Evolutionary conservation across 371 early-diverging fungal genomes (phyloP).

Genomic region (Rhizomucor miehei): DNA sequence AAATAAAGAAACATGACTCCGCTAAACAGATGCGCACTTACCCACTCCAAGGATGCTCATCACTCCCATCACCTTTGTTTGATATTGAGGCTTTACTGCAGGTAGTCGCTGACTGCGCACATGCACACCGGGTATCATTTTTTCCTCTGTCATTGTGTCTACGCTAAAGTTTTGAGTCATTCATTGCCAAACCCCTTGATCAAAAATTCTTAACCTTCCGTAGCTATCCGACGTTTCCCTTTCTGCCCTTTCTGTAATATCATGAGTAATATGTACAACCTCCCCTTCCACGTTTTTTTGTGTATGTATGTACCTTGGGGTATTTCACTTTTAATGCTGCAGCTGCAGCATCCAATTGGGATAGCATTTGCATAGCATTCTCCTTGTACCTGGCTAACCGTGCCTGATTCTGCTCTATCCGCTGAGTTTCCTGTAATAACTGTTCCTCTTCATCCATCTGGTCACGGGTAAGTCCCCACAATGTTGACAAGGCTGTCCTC

Average conservation of each 20-base stretch:
- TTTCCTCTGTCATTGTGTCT: slow-evolving; percentile 48
- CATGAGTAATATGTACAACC: background rate
- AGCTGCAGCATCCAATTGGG: slow-evolving; percentile 27
- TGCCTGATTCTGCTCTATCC: slow-evolving; percentile 76
- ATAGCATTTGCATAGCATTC: slow-evolving; percentile 54
- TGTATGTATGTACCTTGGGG: background rate
- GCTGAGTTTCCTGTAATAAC: slow-evolving; percentile 69
- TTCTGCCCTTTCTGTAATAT: too few relatives aligned
- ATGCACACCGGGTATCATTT: slow-evolving; percentile 75
- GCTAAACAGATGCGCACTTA: slow-evolving; percentile 20
- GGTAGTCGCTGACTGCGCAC: slow-evolving; percentile 70
- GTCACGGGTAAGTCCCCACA: slow-evolving; percentile 72
- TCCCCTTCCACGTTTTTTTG: background rate
- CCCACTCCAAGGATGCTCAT: slow-evolving; percentile 64
- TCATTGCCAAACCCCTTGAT: background rate
- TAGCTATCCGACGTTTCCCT: slow-evolving; percentile 23
- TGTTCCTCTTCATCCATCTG: slow-evolving; percentile 86
- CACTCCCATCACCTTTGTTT: slow-evolving; percentile 60
- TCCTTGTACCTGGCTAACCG: slow-evolving; percentile 74
- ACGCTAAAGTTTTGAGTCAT: background rate
- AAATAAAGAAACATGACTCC: slow-evolving; percentile 9
- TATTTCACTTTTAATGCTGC: slow-evolving; percentile 11
- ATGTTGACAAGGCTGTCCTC: slow-evolving; percentile 69
- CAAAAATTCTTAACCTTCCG: slow-evolving; percentile 7
- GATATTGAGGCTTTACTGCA: slow-evolving; percentile 61